A percentile compares a stretch with the other conserved stretches of the same genome.
Conservation (phyloP, 2,329 filamentous ascomycete genomes). For the Bipolaris cookei region DNA sequence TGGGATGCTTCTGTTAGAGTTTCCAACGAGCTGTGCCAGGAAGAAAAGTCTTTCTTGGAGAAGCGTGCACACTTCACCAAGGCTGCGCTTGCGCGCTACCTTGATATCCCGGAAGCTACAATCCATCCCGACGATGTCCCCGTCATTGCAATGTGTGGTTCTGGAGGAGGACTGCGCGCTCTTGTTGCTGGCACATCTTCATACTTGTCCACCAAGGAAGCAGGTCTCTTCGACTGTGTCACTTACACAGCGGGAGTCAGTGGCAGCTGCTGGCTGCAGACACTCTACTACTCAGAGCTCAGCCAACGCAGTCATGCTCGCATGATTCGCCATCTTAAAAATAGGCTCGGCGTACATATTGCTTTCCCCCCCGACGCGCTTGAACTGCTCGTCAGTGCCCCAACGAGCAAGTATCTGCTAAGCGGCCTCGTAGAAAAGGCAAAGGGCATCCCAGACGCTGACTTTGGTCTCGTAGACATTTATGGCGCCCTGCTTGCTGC, state of each 20-base stretch:
- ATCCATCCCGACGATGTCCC: constrained; percentile 95
- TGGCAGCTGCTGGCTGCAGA: constrained; percentile 93
- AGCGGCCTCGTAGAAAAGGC: constrained; percentile 90
- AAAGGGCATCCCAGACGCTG: constrained; percentile 77
- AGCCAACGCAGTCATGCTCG: constrained; percentile 69
- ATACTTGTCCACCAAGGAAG: constrained; percentile 80
- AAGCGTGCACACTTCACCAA: constrained; percentile 72
- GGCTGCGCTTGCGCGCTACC: constrained; percentile 79
- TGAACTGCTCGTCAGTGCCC: constrained; percentile 79
- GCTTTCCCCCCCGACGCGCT: constrained; percentile 89
- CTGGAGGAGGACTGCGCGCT: constrained; percentile 87
- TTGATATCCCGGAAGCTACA: constrained; percentile 76
- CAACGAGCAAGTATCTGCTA: constrained; percentile 90
- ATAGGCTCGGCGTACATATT: constrained; percentile 84
- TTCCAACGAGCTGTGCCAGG: constrained; percentile 78
- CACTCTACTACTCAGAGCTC: constrained; percentile 83
- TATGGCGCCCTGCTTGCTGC: constrained; percentile 88
- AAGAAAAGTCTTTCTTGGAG: constrained; percentile 77
- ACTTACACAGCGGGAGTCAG: constrained; percentile 97
- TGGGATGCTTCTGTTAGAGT: constrained; percentile 83
- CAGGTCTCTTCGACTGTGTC: constrained; percentile 88
- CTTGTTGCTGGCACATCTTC: constrained; percentile 91
- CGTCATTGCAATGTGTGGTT: constrained; percentile 91
- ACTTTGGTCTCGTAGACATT: constrained; percentile 90
- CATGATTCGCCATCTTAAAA: constrained; percentile 84